Evolutionary conservation across 2,329 filamentous ascomycete genomes (phyloP), one percentile per base, ranked within the genome.

Genomic region (Calonectria pseudoreteaudii): DNA sequence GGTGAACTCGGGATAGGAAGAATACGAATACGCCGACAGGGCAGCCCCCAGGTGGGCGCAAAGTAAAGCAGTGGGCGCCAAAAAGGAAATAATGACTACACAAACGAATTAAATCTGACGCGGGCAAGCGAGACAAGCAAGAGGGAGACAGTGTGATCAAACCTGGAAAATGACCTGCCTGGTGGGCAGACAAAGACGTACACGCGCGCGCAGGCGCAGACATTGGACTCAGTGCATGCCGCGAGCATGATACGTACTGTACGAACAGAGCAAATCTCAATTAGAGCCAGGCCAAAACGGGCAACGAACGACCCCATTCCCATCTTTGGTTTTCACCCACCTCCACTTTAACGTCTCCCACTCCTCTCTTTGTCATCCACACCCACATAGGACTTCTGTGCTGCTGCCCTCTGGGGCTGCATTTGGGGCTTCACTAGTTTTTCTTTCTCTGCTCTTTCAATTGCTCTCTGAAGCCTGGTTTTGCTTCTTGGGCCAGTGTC

Each of bases 11-110:
- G 66, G 31, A 64, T 49, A 23, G n/a, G 18, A 34, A 34, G 13
- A 73, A 65, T 68, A 73, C 66, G 66, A 73, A 68, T 66, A 73
- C 71, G 71, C 49, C 41, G 49, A 67, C 30, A 49, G 60, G 38
- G 60, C 38, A 47, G 60, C 28, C 41, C 38, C 44, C 34, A 64
- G 56, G 28, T 64, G 41, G 26, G 23, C 28, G 38, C 38, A 28
- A 34, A 47, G 28, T 30, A 26, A 38, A n/a, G 50, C 66, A 56
- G 52, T 31, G 30, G 16, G 26, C 56, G 56, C 56, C n/a, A 58
- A 68, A 50, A 62, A 70, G 56, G 23, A 53, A 70, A 62, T 62
- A 60, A 52, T 41, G 23, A 18, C 31, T 31, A 26, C 56, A 53
- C 31, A 52, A 52, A 60, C 56, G 47, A 41, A 70, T 70, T 31